Conservation (phyloP, 2,329 filamentous ascomycete genomes). For the Tolypocladium capitatum region DNA sequence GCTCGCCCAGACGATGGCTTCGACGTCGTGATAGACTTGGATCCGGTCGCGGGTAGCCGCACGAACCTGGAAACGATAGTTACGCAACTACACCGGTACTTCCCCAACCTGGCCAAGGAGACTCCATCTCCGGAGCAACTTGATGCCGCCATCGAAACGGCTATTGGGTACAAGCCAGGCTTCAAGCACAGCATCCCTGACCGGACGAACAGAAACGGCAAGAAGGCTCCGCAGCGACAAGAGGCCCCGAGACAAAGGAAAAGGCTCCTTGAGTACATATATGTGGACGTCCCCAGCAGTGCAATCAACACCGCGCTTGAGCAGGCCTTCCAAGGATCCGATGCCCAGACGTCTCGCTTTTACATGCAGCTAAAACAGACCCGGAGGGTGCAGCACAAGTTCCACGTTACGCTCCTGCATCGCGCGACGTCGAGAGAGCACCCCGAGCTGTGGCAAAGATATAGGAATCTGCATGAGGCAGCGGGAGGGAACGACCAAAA, state of each 20-base stretch:
- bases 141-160: conserved; percentile 63
- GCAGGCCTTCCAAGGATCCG: conserved; percentile 48
- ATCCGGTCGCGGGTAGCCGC: conserved; percentile 64
- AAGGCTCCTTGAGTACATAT: conserved; percentile 43
- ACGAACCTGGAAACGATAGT: conserved; percentile 76
- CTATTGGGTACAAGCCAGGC: conserved; percentile 64
- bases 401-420: conserved; percentile 93
- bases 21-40: conserved; percentile 71
- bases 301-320: conserved; percentile 46
- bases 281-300: conserved; percentile 30
- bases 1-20: conserved; percentile 67
- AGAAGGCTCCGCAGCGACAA: conserved; percentile 17
- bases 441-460: conserved; percentile 63
- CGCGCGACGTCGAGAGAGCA: conserved; percentile 47
- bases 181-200: conserved; percentile 63
- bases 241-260: conserved; percentile 23
- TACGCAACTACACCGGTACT: conserved; percentile 55
- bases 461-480: conserved; percentile 44
- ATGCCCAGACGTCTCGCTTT: conserved; percentile 36
- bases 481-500: conserved; percentile 13
- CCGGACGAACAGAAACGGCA: conserved; percentile 23
- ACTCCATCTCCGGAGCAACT: conserved; percentile 62
- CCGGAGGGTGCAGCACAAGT: conserved; percentile 66
- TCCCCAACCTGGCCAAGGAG: conserved; percentile 60
- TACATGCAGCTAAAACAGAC: conserved; percentile 63